These are phyloP conservation scores for Vanrija sp. DNA, from an alignment of 1,284 basidiomycete species.

Conservation along the genomic window DNA sequence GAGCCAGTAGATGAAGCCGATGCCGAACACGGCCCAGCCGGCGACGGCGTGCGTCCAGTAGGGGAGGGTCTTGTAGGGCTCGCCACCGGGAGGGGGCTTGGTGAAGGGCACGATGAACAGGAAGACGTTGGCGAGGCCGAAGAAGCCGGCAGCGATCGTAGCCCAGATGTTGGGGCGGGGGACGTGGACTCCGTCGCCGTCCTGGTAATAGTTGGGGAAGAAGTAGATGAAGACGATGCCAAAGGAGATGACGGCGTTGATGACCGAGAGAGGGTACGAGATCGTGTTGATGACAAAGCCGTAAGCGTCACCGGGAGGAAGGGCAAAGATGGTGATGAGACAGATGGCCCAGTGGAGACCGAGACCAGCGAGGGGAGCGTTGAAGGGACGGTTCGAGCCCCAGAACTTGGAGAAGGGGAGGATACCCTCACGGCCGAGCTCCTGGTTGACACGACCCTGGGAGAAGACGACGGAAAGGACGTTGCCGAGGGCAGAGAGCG, in stretches of 20 bases:
- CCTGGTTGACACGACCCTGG: conserved; percentile 43
- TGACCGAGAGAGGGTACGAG: conserved; percentile 17
- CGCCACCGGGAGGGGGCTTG: conserved; percentile 9
- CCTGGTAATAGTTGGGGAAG: conserved; percentile 2
- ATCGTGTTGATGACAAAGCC: conserved; percentile 46
- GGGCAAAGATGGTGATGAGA: conserved; percentile 56
- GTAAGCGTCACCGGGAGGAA: conserved; percentile 58
- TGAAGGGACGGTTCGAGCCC: conserved; percentile 36
- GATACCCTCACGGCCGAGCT: conserved; percentile 44
- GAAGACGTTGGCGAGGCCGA: conserved; percentile 19
- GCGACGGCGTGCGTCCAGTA: conserved; percentile 19
- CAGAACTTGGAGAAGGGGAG: conserved; percentile 44
- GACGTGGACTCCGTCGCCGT: not conserved
- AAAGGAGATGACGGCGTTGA: conserved; percentile 14
- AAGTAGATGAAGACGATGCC: conserved; percentile 16
- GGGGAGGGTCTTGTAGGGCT: conserved; percentile 15
- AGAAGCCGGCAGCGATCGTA: conserved; percentile 3
- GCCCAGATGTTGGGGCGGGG: conserved; percentile 3
- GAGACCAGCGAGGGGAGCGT: conserved; percentile 25
- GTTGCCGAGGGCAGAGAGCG: conserved; percentile 44
- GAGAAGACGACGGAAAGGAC: conserved; percentile 49
- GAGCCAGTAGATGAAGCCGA: conserved; percentile 22
- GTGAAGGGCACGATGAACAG: conserved; percentile 13
- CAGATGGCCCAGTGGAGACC: conserved; percentile 51
- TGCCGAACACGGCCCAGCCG: conserved; percentile 19